phyloP scores from a whole-genome alignment of 192 early-diverging fungal genomes.

The Coemansia sp. region DNA sequence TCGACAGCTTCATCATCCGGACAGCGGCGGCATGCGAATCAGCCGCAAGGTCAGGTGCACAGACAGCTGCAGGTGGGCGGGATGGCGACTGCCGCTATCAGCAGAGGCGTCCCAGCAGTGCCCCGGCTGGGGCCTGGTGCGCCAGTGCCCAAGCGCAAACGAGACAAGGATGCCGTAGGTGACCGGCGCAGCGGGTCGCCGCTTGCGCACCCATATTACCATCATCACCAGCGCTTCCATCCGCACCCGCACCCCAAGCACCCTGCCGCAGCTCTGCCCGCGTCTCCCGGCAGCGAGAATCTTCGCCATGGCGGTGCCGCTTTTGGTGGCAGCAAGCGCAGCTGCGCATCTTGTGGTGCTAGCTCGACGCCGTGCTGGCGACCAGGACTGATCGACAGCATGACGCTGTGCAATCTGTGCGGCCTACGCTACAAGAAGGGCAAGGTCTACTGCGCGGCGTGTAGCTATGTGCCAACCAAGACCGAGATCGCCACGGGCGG shows the following conservation, averaged over 20 bases:
- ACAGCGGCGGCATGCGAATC: conserved; percentile 19
- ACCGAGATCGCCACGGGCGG: conserved; percentile 56
- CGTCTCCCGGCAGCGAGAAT: neutral
- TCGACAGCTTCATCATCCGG: neutral
- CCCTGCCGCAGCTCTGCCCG: conserved; percentile 4
- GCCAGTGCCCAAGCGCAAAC: conserved; percentile 41
- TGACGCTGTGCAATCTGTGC: conserved; percentile 56
- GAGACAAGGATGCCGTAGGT: conserved; percentile 15
- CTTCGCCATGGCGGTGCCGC: neutral
- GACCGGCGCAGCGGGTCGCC: conserved; percentile 31
- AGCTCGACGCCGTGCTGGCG: conserved; percentile 57
- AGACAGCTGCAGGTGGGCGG: conserved; percentile 9
- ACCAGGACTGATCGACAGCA: conserved; percentile 55
- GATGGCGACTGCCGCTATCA: neutral
- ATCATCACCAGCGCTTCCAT: conserved; percentile 12
- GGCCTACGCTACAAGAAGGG: conserved; percentile 58
- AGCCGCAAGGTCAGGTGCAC: conserved; percentile 22
- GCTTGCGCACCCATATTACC: neutral
- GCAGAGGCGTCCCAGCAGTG: conserved; percentile 1
- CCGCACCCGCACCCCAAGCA: conserved; percentile 11
- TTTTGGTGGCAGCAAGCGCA: conserved; percentile 28
- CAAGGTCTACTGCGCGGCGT: conserved; percentile 49
- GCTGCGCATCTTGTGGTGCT: conserved; percentile 51
- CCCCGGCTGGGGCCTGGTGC: conserved; percentile 8
- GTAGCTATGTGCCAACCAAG: conserved; percentile 57